These are phyloP conservation scores for Edaphochlamys debaryana DNA, from an alignment of 139 green algal genomes.

Conservation along the genomic window DNA sequence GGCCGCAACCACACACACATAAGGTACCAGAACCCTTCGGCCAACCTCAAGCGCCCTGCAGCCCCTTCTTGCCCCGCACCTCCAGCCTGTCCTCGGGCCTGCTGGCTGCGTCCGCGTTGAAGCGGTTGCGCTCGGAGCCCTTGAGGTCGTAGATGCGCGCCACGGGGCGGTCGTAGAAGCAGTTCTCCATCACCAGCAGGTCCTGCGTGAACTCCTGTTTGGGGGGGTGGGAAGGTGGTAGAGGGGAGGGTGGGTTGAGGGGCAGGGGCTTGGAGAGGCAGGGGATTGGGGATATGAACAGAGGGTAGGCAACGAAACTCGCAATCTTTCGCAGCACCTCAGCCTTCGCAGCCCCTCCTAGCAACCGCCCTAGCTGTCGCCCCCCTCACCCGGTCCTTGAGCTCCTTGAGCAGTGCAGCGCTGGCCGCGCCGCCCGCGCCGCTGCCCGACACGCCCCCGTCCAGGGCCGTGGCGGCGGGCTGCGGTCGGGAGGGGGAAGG, in stretches of 20 bases:
- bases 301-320: too few species aligned
- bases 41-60: too few species aligned
- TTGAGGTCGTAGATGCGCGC: slow-evolving; percentile 96
- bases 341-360: too few species aligned
- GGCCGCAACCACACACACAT: too few species aligned
- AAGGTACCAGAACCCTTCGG: too few species aligned
- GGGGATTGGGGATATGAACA: too few species aligned
- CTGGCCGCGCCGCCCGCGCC: slow-evolving; percentile 10
- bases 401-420: slow-evolving; percentile 39
- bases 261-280: too few species aligned
- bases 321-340: too few species aligned
- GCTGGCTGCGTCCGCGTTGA: slow-evolving; percentile 70
- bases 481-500: slow-evolving; percentile 50
- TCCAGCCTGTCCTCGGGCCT: slow-evolving; percentile 49
- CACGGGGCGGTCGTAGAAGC: slow-evolving; percentile 86
- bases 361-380: too few species aligned
- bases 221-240: not conserved
- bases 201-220: slow-evolving; percentile 58
- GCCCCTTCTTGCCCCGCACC: too few species aligned
- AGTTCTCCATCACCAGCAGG: slow-evolving; percentile 95
- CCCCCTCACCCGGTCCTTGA: slow-evolving; percentile 23
- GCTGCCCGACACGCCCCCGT: slow-evolving; percentile 2
- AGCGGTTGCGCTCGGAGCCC: slow-evolving; percentile 76
- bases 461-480: slow-evolving; percentile 2
- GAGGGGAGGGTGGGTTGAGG: too few species aligned